Evolutionary conservation across 1,284 basidiomycete species (phyloP).

Genomic region (Fomitopsis betulina): DNA sequence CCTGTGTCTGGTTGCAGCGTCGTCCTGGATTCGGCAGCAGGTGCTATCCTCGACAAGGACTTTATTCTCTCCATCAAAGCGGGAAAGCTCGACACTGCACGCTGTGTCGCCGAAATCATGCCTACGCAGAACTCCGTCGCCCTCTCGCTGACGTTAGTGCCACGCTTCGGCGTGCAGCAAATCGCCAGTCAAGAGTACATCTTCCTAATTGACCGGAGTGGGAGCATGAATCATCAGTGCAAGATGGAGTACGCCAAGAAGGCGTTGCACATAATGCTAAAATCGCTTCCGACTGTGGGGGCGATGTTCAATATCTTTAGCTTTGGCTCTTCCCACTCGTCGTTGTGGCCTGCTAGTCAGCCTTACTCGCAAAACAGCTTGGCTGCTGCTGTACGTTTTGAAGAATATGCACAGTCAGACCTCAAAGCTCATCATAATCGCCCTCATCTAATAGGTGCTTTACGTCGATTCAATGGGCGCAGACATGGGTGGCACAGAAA

Average conservation of each 20-base stretch:
- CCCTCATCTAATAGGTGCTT: constrained; percentile 7
- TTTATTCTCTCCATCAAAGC: constrained; percentile 44
- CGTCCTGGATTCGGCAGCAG: constrained; percentile 35
- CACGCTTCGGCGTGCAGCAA: constrained; percentile 38
- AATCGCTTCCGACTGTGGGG: constrained; percentile 32
- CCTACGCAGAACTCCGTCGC: constrained; percentile 35
- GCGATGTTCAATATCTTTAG: constrained; percentile 47
- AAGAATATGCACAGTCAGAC: no score
- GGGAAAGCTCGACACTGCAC: constrained; percentile 41
- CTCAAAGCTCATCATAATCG: background rate
- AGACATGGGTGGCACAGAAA: constrained; percentile 43
- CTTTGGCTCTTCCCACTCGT: constrained; percentile 33
- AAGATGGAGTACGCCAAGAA: constrained; percentile 37
- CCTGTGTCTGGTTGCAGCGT: constrained; percentile 24
- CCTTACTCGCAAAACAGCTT: constrained; percentile 26
- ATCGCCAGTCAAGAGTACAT: constrained; percentile 40
- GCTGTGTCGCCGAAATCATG: constrained; percentile 50
- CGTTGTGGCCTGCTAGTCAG: constrained; percentile 34
- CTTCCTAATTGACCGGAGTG: constrained; percentile 43
- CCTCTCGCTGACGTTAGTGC: constrained; percentile 39
- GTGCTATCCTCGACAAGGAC: constrained; percentile 36
- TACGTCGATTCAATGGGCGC: constrained; percentile 38
- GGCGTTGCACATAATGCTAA: constrained; percentile 35
- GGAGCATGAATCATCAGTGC: constrained; percentile 34
- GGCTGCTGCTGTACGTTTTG: background rate